Conservation (phyloP, 2,329 filamentous ascomycete species). For the Setomelanomma holmii region DNA sequence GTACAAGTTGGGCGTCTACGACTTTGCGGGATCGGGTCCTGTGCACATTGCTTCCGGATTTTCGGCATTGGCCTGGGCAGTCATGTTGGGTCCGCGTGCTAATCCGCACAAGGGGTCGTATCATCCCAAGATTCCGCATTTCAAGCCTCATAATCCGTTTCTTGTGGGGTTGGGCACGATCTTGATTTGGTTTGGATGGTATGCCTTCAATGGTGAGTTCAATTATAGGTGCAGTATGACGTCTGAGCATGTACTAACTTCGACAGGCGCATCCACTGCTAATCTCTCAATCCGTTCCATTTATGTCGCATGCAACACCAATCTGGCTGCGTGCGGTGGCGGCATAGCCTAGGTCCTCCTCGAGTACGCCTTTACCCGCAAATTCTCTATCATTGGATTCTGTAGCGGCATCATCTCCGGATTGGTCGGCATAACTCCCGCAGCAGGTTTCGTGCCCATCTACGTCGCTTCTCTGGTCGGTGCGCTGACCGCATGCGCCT, state of each 20-base stretch:
- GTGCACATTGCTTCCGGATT: slow-evolving; percentile 78
- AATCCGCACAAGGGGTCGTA: slow-evolving; percentile 63
- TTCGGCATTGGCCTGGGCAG: slow-evolving; percentile 73
- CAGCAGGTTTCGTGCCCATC: slow-evolving; percentile 62
- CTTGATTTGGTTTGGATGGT: slow-evolving; percentile 55
- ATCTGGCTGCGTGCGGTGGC: slow-evolving; percentile 63
- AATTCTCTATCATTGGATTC: slow-evolving; percentile 61
- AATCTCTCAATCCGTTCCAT: slow-evolving; percentile 62
- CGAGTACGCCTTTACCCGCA: slow-evolving; percentile 58
- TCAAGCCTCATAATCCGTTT: slow-evolving; percentile 76
- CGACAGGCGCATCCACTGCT: slow-evolving; percentile 49
- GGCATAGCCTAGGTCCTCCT: slow-evolving; percentile 62
- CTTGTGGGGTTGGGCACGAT: slow-evolving; percentile 76
- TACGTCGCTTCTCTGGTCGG: slow-evolving; percentile 62
- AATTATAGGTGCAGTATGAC: not conserved
- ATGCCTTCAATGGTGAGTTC: slow-evolving; percentile 50
- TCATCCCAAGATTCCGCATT: slow-evolving; percentile 60
- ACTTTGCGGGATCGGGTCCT: slow-evolving; percentile 78
- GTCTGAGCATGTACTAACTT: not conserved
- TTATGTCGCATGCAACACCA: slow-evolving; percentile 66
- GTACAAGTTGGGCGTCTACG: slow-evolving; percentile 70
- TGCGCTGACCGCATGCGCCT: slow-evolving; percentile 57
- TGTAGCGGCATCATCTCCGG: slow-evolving; percentile 64
- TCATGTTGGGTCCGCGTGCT: slow-evolving; percentile 74
- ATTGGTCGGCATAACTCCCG: slow-evolving; percentile 66